phyloP scores from a whole-genome alignment of 108 stramenopile genomes.

The Stephanodiscus minutulus region DNA sequence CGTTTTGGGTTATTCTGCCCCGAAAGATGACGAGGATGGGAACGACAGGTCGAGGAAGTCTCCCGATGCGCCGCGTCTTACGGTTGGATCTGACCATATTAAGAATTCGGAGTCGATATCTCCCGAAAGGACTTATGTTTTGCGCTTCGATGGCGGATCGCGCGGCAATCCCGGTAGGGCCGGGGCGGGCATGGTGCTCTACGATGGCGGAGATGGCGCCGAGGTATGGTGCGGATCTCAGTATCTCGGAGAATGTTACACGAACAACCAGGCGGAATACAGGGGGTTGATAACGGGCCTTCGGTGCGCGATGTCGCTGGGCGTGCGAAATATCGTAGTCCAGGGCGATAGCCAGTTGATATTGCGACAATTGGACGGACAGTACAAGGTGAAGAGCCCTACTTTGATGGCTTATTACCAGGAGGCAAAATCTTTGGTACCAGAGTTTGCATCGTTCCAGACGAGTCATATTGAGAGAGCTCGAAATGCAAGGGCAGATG shows the following conservation, averaged over 20 bases:
- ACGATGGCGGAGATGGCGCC: constrained; percentile 49
- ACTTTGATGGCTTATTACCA: constrained; percentile 48
- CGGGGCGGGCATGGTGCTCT: constrained; percentile 79
- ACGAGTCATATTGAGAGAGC: constrained; percentile 66
- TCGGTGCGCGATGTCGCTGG: constrained; percentile 65
- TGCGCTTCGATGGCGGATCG: constrained; percentile 84
- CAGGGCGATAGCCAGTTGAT: constrained; percentile 81
- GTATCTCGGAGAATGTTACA: constrained; percentile 55
- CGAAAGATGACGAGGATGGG: too few species aligned
- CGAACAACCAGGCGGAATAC: constrained; percentile 89
- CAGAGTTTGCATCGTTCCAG: constrained; percentile 58
- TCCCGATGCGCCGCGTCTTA: too few species aligned
- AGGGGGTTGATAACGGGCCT: constrained; percentile 63
- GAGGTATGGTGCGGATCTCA: constrained; percentile 70
- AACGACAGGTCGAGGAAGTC: too few species aligned
- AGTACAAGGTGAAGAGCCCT: constrained; percentile 56
- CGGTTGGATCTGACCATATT: background rate
- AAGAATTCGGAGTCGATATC: background rate
- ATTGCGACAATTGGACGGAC: constrained; percentile 66
- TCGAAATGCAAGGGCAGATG: constrained; percentile 79
- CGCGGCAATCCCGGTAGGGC: constrained; percentile 70
- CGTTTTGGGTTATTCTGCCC: too few species aligned
- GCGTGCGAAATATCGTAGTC: constrained; percentile 56
- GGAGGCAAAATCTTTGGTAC: constrained; percentile 34
- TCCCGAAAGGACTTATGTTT: constrained; percentile 50